Conservation (phyloP, 306 rosid species). For the Pterocarpus macrocarpus region DNA sequence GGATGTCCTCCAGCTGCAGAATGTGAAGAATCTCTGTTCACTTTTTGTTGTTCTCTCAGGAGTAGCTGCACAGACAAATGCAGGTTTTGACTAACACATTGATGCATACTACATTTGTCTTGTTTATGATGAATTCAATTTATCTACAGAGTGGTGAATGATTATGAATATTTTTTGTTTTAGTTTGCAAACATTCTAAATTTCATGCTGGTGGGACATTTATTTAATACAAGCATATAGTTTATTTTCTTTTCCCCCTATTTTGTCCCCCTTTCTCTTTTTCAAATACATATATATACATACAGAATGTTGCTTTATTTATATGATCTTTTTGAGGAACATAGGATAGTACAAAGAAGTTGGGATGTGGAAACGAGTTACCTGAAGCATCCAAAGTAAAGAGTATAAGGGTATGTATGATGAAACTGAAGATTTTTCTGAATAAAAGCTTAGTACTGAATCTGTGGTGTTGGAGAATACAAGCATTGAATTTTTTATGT, state of each 20-base stretch:
- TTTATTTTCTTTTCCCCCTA: background rate
- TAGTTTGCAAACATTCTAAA: conserved; percentile 24
- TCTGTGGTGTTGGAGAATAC: background rate
- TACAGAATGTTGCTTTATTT: background rate
- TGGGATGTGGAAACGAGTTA: background rate
- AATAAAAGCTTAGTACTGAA: background rate
- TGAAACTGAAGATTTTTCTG: background rate
- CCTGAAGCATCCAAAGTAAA: background rate
- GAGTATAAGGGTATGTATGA: background rate
- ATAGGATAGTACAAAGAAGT: background rate
- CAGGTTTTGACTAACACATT: conserved; percentile 63
- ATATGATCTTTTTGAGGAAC: background rate
- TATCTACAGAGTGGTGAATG: conserved; percentile 30
- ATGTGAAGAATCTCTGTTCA: conserved; percentile 76
- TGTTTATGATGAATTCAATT: conserved; percentile 38
- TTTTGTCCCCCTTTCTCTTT: background rate
- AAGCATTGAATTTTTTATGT: background rate
- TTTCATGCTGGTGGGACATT: conserved; percentile 35
- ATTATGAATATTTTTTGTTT: conserved; percentile 31
- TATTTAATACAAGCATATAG: conserved; percentile 5
- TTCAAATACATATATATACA: background rate
- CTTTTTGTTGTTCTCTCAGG: conserved; percentile 70
- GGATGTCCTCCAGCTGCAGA: conserved; percentile 68
- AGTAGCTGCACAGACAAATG: conserved; percentile 57
- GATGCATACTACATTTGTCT: conserved; percentile 38